A percentile compares a stretch with the other conserved stretches of the same genome.
Conservation (phyloP, 176 grass and related monocot genomes). For the Oryza brachyantha region DNA sequence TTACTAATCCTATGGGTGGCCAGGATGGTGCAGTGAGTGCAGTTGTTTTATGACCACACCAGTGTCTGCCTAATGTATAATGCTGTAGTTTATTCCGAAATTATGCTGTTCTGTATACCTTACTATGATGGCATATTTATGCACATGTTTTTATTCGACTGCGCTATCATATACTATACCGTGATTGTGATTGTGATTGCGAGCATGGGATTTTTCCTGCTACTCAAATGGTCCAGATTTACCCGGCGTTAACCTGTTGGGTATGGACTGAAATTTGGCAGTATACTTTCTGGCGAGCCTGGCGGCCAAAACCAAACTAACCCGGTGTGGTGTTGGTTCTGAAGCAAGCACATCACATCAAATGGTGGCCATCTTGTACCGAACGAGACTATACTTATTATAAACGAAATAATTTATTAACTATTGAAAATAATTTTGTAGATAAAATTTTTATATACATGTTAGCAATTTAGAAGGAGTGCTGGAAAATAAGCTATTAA, state of each 20-base stretch:
- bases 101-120: not conserved
- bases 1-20: slow-evolving; percentile 37
- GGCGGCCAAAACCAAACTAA: too few species aligned
- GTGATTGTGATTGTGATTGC: not conserved
- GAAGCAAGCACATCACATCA: too few species aligned
- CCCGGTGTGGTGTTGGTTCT: too few species aligned
- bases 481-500: too few species aligned
- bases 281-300: not conserved
- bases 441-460: too few species aligned
- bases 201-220: not conserved
- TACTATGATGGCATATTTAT: not conserved
- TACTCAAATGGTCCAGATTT: not conserved
- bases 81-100: slow-evolving; percentile 1
- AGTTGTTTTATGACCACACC: slow-evolving; percentile 1
- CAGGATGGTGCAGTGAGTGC: not conserved
- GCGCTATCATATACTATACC: not conserved
- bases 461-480: too few species aligned
- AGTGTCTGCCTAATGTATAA: not conserved
- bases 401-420: too few species aligned
- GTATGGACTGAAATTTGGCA: not conserved
- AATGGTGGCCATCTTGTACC: too few species aligned
- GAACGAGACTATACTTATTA: too few species aligned
- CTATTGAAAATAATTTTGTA: too few species aligned
- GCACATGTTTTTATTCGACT: not conserved
- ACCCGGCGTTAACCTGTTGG: too few species aligned